A percentile compares a stretch with the other conserved stretches of the same genome.
These are phyloP conservation scores for Candida arabinofermentans DNA, from an alignment of 805 yeast genomes.

Conservation along the genomic window DNA sequence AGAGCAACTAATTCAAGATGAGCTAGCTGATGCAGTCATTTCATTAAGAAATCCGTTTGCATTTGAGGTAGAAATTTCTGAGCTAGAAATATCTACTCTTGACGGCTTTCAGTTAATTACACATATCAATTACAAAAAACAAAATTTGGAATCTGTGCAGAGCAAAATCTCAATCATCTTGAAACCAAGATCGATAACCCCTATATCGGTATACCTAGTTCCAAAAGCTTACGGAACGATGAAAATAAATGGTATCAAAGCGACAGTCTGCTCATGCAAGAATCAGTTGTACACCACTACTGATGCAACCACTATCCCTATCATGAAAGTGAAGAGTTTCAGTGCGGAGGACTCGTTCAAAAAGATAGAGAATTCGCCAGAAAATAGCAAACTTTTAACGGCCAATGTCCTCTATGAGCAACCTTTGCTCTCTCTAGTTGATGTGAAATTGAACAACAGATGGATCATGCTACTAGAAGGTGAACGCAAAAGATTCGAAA, in stretches of 20 bases:
- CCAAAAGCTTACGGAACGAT: slow-evolving; percentile 49
- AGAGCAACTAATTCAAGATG: slow-evolving; percentile 50
- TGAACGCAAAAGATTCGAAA: slow-evolving; percentile 48
- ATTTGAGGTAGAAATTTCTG: slow-evolving; percentile 61
- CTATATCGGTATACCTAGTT: slow-evolving; percentile 41
- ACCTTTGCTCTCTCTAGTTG: slow-evolving; percentile 54
- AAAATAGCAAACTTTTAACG: slow-evolving; percentile 29
- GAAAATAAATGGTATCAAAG: slow-evolving; percentile 45
- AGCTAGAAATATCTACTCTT: slow-evolving; percentile 36
- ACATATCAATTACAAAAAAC: slow-evolving; percentile 16
- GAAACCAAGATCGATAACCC: slow-evolving; percentile 34
- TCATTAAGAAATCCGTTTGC: slow-evolving; percentile 75
- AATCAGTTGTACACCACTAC: slow-evolving; percentile 36
- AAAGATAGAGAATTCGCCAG: neutral
- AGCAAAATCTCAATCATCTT: slow-evolving; percentile 26
- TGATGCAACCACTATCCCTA: neutral
- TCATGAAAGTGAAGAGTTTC: slow-evolving; percentile 7
- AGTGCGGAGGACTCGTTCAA: slow-evolving; percentile 4
- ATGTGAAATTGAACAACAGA: slow-evolving; percentile 52
- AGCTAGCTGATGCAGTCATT: slow-evolving; percentile 53
- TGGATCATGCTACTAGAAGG: slow-evolving; percentile 82
- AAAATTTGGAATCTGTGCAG: slow-evolving; percentile 10
- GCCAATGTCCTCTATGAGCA: slow-evolving; percentile 37
- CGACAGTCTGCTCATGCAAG: slow-evolving; percentile 49
- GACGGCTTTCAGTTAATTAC: slow-evolving; percentile 27